Conservation (phyloP, 495 filamentous ascomycete genomes). For the Tetracladium marchalianum region DNA sequence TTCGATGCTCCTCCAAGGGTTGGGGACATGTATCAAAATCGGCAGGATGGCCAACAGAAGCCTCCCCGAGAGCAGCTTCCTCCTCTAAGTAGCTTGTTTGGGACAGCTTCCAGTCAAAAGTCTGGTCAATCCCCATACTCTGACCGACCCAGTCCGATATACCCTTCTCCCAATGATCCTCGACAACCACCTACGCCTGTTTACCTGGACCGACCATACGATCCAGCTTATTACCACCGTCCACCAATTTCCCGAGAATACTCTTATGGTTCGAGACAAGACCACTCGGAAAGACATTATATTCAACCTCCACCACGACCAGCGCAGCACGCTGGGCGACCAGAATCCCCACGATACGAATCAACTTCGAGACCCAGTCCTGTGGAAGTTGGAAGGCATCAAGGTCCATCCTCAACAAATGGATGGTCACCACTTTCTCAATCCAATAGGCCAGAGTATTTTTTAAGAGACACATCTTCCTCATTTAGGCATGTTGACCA, state of each 20-base stretch:
- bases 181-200: conserved; percentile 21
- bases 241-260: conserved; percentile 11
- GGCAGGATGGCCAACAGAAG: conserved; percentile 10
- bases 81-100: conserved; percentile 44
- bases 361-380: conserved; percentile 2
- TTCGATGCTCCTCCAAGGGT: conserved; percentile 5
- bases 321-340: background rate
- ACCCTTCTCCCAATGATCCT: conserved; percentile 35
- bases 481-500: conserved; percentile 16
- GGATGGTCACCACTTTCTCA: conserved; percentile 16
- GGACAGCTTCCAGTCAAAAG: conserved; percentile 24
- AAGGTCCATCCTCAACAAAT: conserved; percentile 3
- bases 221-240: conserved; percentile 32
- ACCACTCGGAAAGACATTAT: conserved; percentile 17
- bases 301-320: conserved; percentile 10
- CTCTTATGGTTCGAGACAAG: conserved; percentile 22
- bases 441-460: conserved; percentile 11
- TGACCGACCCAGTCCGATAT: conserved; percentile 29
- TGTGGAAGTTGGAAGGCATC: conserved; percentile 5
- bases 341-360: conserved; percentile 19
- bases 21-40: conserved; percentile 17
- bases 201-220: conserved; percentile 23
- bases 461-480: conserved; percentile 18
- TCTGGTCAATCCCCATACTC: conserved; percentile 30
- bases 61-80: conserved; percentile 38